Percentiles rank a stretch among this genome's conserved stretches.
These are phyloP conservation scores for Monosporascus sp. DNA, from an alignment of 2,329 filamentous ascomycete genomes.

Conservation along the genomic window DNA sequence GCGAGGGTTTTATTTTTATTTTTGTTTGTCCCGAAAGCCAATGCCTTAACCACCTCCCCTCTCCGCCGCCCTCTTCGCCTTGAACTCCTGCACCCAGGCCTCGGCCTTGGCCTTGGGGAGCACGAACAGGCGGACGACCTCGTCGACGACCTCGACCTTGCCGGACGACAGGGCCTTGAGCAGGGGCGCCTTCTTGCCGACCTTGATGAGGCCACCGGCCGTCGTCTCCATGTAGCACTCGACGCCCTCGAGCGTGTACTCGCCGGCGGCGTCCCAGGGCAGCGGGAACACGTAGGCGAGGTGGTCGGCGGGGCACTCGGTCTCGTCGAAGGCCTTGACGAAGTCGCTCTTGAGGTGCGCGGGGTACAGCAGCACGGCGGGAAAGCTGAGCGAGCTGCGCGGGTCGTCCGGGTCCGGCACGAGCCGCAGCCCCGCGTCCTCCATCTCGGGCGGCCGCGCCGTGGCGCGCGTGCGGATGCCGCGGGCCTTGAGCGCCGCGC, in stretches of 20 bases:
- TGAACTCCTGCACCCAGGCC: constrained; percentile 81
- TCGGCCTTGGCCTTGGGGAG: constrained; percentile 66
- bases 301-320: constrained; percentile 69
- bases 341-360: constrained; percentile 80
- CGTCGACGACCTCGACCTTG: constrained; percentile 83
- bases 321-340: constrained; percentile 80
- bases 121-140: constrained; percentile 75
- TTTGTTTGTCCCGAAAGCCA: constrained; percentile 1
- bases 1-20: constrained; percentile 1
- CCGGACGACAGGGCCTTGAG: constrained; percentile 69
- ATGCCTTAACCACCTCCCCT: constrained; percentile 24
- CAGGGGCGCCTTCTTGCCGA: constrained; percentile 77
- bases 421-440: constrained; percentile 71
- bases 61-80: constrained; percentile 60
- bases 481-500: constrained; percentile 62
- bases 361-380: constrained; percentile 81
- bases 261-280: constrained; percentile 71
- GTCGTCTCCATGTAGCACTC: constrained; percentile 88
- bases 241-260: constrained; percentile 62
- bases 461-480: constrained; percentile 65
- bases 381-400: constrained; percentile 67
- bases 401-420: constrained; percentile 69
- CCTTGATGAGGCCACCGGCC: constrained; percentile 76
- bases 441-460: constrained; percentile 73
- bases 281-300: constrained; percentile 80